phyloP scores from a whole-genome alignment of 768 basidiomycete genomes.

The Hypholoma fasciculare region DNA sequence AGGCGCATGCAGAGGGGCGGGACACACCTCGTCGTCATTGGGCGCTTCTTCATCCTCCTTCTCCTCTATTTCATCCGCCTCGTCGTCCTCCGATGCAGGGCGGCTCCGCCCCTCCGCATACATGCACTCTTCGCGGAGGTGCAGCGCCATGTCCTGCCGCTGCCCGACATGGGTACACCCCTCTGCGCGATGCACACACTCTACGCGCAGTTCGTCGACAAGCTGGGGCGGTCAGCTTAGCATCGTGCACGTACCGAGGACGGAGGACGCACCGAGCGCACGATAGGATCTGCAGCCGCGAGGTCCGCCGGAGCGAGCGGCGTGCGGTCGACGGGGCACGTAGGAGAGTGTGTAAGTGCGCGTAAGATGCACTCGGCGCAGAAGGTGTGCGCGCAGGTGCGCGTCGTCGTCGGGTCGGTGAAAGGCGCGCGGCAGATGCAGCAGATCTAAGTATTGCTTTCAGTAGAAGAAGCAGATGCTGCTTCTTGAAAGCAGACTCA shows the following conservation, averaged over 20 bases:
- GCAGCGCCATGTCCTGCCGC: slow-evolving; percentile 60
- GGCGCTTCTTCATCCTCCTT: slow-evolving; percentile 1
- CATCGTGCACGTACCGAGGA: slow-evolving; percentile 12
- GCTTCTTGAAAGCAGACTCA: slow-evolving; percentile 26
- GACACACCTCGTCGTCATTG: slow-evolving; percentile 3
- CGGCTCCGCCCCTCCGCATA: slow-evolving; percentile 56
- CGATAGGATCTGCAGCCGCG: slow-evolving; percentile 67
- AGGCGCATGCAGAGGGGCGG: background rate
- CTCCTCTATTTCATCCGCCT: background rate
- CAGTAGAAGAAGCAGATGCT: slow-evolving; percentile 10
- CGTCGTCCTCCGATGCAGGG: slow-evolving; percentile 16
- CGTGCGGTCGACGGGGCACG: slow-evolving; percentile 86
- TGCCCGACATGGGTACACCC: slow-evolving; percentile 70
- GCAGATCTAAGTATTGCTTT: slow-evolving; percentile 49
- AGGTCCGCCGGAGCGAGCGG: slow-evolving; percentile 61
- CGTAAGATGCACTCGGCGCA: slow-evolving; percentile 79
- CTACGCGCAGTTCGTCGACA: slow-evolving; percentile 79
- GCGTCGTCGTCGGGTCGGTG: slow-evolving; percentile 71
- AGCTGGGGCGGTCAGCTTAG: slow-evolving; percentile 44
- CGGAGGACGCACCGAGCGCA: slow-evolving; percentile 59
- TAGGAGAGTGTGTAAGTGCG: slow-evolving; percentile 64
- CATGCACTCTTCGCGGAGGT: slow-evolving; percentile 62
- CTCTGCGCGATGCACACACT: slow-evolving; percentile 58
- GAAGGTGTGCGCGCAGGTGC: slow-evolving; percentile 82
- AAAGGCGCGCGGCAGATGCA: slow-evolving; percentile 82